Base-by-base conservation (phyloP, 2,329 filamentous ascomycete genomes). In the Botryosphaeria dothidea region DNA sequence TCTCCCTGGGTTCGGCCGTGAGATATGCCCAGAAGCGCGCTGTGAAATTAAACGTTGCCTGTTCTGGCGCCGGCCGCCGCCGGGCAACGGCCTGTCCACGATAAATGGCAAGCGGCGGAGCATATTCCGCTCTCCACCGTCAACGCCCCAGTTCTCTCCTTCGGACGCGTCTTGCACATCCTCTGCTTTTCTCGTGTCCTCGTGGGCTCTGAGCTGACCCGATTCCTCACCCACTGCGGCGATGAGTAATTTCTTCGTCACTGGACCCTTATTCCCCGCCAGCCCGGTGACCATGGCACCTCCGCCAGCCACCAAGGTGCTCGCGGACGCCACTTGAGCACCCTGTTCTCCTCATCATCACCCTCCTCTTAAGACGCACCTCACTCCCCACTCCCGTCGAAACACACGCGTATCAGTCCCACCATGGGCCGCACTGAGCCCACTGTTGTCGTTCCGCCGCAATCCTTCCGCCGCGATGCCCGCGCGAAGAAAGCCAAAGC, bases 401-500 rank as follows among this genome's bases (percentile, higher is more conserved):
- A 5, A 48, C n/a, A 11, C 7, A 38, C 23, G 21, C 13, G 23
- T 23, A n/a, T 15, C 15, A 15, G 7, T 9, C 36, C 13, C 45
- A 52, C 36, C 25, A 79, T 79, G 77, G 77, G 77, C 17, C 74
- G 77, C 46, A 72, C 71, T 15, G 71, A 77, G 48, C 77, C 76
- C 1, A 72, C 75, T 63, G 72, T 75, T 38, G 71, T 77, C n/a
- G 73, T 74, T n/a, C 76, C 76, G 6, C 77, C 75, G 3, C 66
- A 65, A 17, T 67, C 74, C 1, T 66, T 76, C 31, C 71, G 77
- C 56, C 77, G 78, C 69, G 74, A 78, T 21, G 67, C 72, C 1
- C 79, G 84, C 15, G 81, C 83, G 1, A 87, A 87, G 69, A 79
- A 80, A 65, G 86, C 85, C 31, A 84, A 83, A 62, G 79, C 83